Percentiles rank a stretch among this genome's conserved stretches.
phyloP scores from a whole-genome alignment of 805 yeast species.

The Kodamaea leandrae region DNA sequence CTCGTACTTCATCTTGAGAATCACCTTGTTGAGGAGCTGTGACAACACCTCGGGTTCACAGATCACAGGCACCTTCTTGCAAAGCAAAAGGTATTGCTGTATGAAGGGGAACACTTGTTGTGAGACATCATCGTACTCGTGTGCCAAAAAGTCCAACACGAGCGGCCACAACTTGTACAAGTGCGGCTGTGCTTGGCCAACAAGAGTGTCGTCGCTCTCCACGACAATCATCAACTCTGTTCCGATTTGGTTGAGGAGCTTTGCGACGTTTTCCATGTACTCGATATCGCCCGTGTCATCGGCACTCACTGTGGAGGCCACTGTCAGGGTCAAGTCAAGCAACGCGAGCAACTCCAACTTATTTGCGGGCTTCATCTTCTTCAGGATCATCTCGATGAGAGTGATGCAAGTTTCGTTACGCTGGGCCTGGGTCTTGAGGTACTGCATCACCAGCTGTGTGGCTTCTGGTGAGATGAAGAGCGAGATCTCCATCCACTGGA shows the following conservation, averaged over 20 bases:
- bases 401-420: conserved; percentile 59
- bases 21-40: conserved; percentile 63
- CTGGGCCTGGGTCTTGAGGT: conserved; percentile 47
- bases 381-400: conserved; percentile 62
- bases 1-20: conserved; percentile 78
- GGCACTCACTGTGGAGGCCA: conserved; percentile 23
- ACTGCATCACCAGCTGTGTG: conserved; percentile 50
- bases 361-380: conserved; percentile 73
- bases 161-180: conserved; percentile 47
- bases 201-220: conserved; percentile 44
- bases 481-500: conserved; percentile 88
- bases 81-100: conserved; percentile 65
- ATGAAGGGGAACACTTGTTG: conserved; percentile 80
- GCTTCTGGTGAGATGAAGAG: conserved; percentile 51
- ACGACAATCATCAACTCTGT: conserved; percentile 69
- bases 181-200: conserved; percentile 37
- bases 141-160: conserved; percentile 64
- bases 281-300: conserved; percentile 7
- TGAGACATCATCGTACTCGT: conserved; percentile 87
- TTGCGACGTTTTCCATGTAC: conserved; percentile 73
- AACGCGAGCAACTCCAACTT: conserved; percentile 68
- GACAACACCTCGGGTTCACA: conserved; percentile 50
- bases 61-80: conserved; percentile 52
- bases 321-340: conserved; percentile 60
- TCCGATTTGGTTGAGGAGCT: conserved; percentile 69